phyloP scores from a whole-genome alignment of 179 eudicot species.

The Drosera spatulata region DNA sequence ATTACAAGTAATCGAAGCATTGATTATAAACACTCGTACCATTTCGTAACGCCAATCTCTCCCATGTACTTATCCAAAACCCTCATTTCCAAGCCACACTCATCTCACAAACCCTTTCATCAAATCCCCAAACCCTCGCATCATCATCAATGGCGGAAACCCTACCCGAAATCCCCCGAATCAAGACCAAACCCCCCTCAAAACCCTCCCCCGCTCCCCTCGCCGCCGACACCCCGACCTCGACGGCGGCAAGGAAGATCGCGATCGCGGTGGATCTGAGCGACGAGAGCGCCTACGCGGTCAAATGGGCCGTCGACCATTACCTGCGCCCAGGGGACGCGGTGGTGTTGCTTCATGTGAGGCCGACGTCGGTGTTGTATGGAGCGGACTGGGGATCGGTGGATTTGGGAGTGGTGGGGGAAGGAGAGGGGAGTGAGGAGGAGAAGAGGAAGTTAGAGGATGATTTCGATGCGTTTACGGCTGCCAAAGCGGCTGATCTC shows the following conservation, averaged over 20 bases:
- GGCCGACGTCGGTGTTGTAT: conserved; percentile 49
- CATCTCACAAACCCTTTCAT: too few species aligned
- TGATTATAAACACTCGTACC: too few species aligned
- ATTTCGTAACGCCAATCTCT: too few species aligned
- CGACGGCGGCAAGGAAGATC: conserved; percentile 35
- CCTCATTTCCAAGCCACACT: too few species aligned
- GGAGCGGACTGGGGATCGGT: conserved; percentile 62
- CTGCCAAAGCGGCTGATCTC: conserved; percentile 31
- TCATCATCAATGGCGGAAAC: too few species aligned
- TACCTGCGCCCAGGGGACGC: conserved; percentile 57
- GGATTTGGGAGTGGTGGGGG: conserved; percentile 18
- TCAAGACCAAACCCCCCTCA: conserved; percentile 22
- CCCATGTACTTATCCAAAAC: too few species aligned
- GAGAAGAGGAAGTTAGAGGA: conserved; percentile 35
- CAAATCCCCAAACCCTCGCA: too few species aligned
- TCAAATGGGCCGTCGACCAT: conserved; percentile 54
- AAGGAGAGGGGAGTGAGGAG: conserved; percentile 9
- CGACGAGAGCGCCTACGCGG: conserved; percentile 58
- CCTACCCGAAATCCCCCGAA: conserved; percentile 10
- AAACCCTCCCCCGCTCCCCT: conserved; percentile 3
- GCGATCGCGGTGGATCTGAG: conserved; percentile 57
- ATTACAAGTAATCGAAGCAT: too few species aligned
- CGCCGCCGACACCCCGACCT: conserved; percentile 24
- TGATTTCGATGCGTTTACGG: conserved; percentile 41
- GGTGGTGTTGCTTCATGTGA: conserved; percentile 40